Evolutionary conservation across 1,284 basidiomycete genomes (phyloP).

Genomic region (Ustilago cynodontis): DNA sequence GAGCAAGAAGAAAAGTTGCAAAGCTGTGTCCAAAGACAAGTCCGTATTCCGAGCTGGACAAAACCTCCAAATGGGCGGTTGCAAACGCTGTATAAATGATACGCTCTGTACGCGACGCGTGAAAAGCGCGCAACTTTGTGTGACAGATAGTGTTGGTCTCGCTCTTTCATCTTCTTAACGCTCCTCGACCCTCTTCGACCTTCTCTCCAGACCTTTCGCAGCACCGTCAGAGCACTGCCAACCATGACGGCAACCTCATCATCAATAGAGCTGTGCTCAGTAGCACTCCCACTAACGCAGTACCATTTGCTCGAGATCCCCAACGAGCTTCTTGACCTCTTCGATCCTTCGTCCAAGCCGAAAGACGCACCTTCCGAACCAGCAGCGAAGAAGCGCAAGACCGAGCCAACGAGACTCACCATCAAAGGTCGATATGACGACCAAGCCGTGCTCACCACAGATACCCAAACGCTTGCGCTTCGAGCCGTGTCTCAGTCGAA

Average conservation of each 20-base stretch:
- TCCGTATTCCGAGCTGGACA: slow-evolving; percentile 23
- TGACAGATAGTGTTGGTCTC: slow-evolving; percentile 37
- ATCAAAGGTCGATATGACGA: slow-evolving; percentile 65
- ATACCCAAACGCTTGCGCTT: slow-evolving; percentile 57
- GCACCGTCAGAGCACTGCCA: neutral
- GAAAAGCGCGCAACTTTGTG: slow-evolving; percentile 6
- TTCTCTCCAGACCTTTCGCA: too few species aligned
- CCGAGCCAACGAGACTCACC: slow-evolving; percentile 35
- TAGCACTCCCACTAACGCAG: slow-evolving; percentile 29
- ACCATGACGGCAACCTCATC: slow-evolving; percentile 16
- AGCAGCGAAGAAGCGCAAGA: slow-evolving; percentile 37
- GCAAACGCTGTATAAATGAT: slow-evolving; percentile 10
- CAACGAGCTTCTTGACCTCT: slow-evolving; percentile 48
- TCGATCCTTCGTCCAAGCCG: slow-evolving; percentile 24
- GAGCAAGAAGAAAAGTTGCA: slow-evolving; percentile 12
- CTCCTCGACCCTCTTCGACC: neutral
- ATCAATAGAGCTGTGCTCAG: slow-evolving; percentile 40
- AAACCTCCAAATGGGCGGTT: slow-evolving; percentile 25
- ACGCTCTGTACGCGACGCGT: slow-evolving; percentile 43
- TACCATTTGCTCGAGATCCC: slow-evolving; percentile 57
- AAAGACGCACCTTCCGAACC: slow-evolving; percentile 19
- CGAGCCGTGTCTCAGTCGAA: slow-evolving; percentile 65
- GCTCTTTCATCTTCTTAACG: neutral
- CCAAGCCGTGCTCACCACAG: slow-evolving; percentile 64
- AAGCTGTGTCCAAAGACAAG: neutral